A percentile compares a stretch with the other conserved stretches of the same genome.
phyloP scores from a whole-genome alignment of 169 alveolate genomes.

The Ichthyophthirius multifiliis region DNA sequence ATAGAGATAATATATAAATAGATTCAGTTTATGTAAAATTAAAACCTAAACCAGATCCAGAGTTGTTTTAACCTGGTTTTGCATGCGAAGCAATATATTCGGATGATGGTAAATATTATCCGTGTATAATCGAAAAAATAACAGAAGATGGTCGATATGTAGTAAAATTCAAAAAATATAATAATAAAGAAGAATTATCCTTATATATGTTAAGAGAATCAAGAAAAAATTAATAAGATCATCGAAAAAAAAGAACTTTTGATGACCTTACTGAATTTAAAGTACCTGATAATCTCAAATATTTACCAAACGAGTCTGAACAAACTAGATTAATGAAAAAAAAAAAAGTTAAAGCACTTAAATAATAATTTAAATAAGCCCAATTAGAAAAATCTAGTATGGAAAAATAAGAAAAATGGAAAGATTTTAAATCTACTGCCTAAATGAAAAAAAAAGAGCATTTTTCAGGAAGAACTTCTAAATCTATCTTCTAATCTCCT shows the following conservation, averaged over 20 bases:
- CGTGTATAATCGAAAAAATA: constrained; percentile 47
- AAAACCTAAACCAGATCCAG: constrained; percentile 41
- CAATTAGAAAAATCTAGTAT: constrained; percentile 18
- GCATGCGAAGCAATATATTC: constrained; percentile 52
- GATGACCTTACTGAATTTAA: constrained; percentile 40
- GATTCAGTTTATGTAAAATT: constrained; percentile 33
- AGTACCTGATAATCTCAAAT: constrained; percentile 35
- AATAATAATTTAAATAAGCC: constrained; percentile 42
- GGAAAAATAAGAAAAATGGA: constrained; percentile 46
- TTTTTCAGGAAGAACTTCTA: neutral
- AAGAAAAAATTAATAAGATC: constrained; percentile 30
- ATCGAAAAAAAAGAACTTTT: constrained; percentile 19
- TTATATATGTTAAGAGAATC: constrained; percentile 43
- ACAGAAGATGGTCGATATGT: constrained; percentile 41
- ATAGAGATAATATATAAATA: constrained; percentile 15
- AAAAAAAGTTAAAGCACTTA: constrained; percentile 61
- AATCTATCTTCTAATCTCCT: constrained; percentile 47
- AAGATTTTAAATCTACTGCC: constrained; percentile 30
- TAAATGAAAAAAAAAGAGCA: constrained; percentile 24
- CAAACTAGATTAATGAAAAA: constrained; percentile 41
- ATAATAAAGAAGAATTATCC: constrained; percentile 46
- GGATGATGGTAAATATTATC: constrained; percentile 62
- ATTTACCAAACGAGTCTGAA: constrained; percentile 37
- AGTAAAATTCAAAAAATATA: constrained; percentile 47
- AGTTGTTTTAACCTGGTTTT: constrained; percentile 38